These are phyloP conservation scores for Emericellopsis terricola DNA, from an alignment of 495 filamentous ascomycete species.

Conservation along the genomic window DNA sequence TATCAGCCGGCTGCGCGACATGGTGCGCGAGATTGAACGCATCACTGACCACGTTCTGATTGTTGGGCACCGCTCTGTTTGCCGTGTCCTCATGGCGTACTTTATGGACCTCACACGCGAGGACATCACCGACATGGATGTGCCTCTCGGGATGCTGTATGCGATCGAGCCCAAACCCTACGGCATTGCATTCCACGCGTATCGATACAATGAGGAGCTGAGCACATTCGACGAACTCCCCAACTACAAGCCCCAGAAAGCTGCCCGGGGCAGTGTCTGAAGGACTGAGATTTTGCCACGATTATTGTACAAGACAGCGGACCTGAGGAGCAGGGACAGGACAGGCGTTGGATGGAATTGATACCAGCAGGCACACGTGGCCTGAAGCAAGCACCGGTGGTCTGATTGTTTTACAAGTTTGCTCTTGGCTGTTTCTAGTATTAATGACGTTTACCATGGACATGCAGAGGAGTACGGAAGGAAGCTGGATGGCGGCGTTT, in stretches of 20 bases:
- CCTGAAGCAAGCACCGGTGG: no score
- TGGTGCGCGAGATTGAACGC: slow-evolving; percentile 91
- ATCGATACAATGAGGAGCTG: slow-evolving; percentile 57
- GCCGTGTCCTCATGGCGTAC: slow-evolving; percentile 83
- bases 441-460: no score
- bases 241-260: slow-evolving; percentile 48
- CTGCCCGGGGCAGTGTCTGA: slow-evolving; percentile 5
- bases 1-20: slow-evolving; percentile 84
- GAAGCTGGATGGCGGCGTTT: no score
- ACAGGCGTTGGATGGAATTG: no score
- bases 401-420: no score
- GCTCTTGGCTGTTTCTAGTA: no score
- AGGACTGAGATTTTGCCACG: slow-evolving; percentile 4
- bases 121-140: slow-evolving; percentile 81
- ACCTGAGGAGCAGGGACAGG: no score
- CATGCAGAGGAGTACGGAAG: no score
- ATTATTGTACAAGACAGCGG: no score
- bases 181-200: slow-evolving; percentile 89
- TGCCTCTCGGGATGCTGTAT: slow-evolving; percentile 82
- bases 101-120: slow-evolving; percentile 82
- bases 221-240: slow-evolving; percentile 73
- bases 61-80: slow-evolving; percentile 77
- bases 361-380: no score
- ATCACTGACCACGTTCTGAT: slow-evolving; percentile 91
- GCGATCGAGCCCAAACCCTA: slow-evolving; percentile 95